Evolutionary conservation across 2,329 filamentous ascomycete genomes (phyloP), one percentile per base, ranked within the genome.

Genomic region (Colletotrichum plurivorum): DNA sequence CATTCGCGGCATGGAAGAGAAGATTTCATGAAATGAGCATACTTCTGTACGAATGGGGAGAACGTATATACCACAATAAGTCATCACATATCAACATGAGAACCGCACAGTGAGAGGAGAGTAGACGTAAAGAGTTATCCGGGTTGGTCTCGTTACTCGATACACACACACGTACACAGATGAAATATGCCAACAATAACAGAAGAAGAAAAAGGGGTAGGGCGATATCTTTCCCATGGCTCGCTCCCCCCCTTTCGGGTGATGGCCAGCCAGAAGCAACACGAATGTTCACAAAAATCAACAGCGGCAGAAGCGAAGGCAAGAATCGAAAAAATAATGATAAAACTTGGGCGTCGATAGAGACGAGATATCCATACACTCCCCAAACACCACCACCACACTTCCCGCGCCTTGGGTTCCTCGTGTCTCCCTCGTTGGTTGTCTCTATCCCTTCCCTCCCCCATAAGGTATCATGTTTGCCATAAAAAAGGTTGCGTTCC

Each of bases 381-480:
- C 31, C 31, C 31, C 31, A 69, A 48, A 25, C 22, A 25, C 22
- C 63, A 49, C 48, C 20, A 20, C 39, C 39, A 31, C 45, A 13
- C 49, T 25, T 13, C 43, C 16, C 45, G 10, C 16, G 18, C 45
- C 15, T n/a, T n/a, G 45, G 39, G 45, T 52, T 54, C 46, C 57
- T 39, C 39, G 58, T 49, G 18, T 36, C 31, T 9, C 31, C 31
- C 31, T 62, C 43, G 57, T 61, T 68, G 63, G 52, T 54, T 63
- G 46, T 63, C 52, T 60, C 27, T 49, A 36, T 66, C 55, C 66
- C 66, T 60, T 63, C 43, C 58, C 60, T 69, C 66, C 43, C 58
- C 71, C 69, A 75, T 36, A 36, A 36, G 75, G 75, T 76, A 76
- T 76, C 75, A 76, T 75, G 51, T 73, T 25, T 25, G 22, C 22